Evolutionary conservation across 108 stramenopile species (phyloP).

Genomic region (Cyclostephanos tholiformis): DNA sequence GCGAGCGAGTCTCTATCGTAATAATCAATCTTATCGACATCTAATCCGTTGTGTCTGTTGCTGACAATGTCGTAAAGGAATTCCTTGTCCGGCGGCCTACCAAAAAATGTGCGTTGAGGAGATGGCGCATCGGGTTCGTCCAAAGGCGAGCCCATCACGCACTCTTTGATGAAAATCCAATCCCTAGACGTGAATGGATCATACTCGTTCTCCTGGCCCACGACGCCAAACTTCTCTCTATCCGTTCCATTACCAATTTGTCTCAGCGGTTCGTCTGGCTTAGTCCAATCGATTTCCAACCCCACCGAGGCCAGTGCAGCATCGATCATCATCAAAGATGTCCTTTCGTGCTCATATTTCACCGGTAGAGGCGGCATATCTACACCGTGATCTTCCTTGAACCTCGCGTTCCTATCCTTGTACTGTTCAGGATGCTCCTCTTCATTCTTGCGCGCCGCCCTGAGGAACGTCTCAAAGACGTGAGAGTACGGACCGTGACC

Average conservation of each 20-base stretch:
- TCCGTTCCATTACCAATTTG: constrained; percentile 79
- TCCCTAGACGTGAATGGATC: constrained; percentile 76
- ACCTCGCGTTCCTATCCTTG: constrained; percentile 29
- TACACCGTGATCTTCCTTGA: constrained; percentile 46
- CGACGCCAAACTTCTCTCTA: constrained; percentile 56
- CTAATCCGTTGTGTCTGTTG: constrained; percentile 88
- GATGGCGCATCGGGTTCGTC: constrained; percentile 25
- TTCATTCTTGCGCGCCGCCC: constrained; percentile 25
- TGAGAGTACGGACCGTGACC: constrained; percentile 90
- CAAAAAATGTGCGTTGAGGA: constrained; percentile 51
- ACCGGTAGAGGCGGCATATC: constrained; percentile 44
- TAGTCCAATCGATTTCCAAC: constrained; percentile 60
- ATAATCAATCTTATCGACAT: constrained; percentile 96
- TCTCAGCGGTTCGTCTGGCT: constrained; percentile 71
- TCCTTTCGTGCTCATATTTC: constrained; percentile 70
- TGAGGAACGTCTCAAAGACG: constrained; percentile 60
- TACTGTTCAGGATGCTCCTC: constrained; percentile 46
- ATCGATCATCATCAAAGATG: constrained; percentile 82
- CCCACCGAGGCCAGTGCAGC: constrained; percentile 57
- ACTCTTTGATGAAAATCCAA: constrained; percentile 88
- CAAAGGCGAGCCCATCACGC: constrained; percentile 57
- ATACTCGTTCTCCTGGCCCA: constrained; percentile 27
- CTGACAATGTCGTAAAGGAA: constrained; percentile 94
- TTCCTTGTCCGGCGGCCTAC: constrained; percentile 47
- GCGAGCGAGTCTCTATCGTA: constrained; percentile 55